A percentile compares a stretch with the other conserved stretches of the same genome.
Conservation (phyloP, 441 rosid genomes). For the Melastoma candidum region DNA sequence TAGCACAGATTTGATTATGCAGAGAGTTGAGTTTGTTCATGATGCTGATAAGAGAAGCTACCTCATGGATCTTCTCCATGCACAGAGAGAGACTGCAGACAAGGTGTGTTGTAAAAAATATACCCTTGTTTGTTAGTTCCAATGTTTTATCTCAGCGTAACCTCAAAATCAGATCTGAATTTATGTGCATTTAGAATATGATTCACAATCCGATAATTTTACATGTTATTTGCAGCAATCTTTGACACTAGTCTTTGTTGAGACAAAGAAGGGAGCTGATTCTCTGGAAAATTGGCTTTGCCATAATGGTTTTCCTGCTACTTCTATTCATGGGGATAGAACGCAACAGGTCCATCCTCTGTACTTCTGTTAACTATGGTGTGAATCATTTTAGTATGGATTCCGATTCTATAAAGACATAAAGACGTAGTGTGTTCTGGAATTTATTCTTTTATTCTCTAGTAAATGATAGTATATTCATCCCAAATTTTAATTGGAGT, state of each 20-base stretch:
- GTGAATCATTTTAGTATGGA: not conserved
- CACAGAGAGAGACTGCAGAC: constrained; percentile 13
- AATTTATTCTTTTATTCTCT: too few species aligned
- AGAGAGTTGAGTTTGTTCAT: constrained; percentile 20
- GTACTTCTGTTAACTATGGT: not conserved
- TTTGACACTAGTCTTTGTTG: constrained; percentile 18
- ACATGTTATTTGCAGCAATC: constrained; percentile 13
- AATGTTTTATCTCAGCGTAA: not conserved
- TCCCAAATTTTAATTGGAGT: too few species aligned
- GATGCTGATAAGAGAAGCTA: constrained; percentile 20
- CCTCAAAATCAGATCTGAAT: not conserved
- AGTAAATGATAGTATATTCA: too few species aligned
- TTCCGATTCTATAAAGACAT: not conserved
- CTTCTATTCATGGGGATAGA: constrained; percentile 20
- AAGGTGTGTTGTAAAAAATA: constrained; percentile 10
- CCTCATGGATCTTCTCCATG: constrained; percentile 21
- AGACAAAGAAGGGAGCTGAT: constrained; percentile 21
- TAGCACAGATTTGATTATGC: constrained; percentile 18
- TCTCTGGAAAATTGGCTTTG: constrained; percentile 18
- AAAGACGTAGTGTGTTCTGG: too few species aligned
- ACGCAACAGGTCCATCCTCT: constrained; percentile 13
- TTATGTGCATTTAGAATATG: not conserved
- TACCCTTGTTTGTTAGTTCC: not conserved
- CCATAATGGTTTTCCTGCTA: constrained; percentile 15
- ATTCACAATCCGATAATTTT: not conserved